phyloP scores from a whole-genome alignment of 176 grass and related monocot species.

The Musa acuminata region DNA sequence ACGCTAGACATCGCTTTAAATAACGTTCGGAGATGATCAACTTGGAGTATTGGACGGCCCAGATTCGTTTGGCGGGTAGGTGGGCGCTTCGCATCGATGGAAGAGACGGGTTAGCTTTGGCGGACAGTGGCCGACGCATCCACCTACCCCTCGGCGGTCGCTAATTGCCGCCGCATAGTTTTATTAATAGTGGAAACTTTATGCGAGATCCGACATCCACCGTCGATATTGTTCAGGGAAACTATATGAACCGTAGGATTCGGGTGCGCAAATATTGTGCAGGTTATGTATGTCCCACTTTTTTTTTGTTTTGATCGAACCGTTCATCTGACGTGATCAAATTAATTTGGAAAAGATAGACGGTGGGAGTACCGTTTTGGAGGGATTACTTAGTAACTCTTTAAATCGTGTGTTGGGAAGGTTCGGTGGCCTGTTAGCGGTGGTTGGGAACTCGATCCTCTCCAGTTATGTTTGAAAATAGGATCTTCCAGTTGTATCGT shows the following conservation, averaged over 20 bases:
- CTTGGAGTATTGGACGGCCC: neutral
- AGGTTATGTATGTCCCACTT: no score
- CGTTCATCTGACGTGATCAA: no score
- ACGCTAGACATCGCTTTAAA: neutral
- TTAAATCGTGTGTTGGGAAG: no score
- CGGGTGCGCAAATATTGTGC: no score
- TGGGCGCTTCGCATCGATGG: neutral
- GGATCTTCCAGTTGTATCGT: no score
- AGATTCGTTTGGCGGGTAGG: neutral
- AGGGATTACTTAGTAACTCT: no score
- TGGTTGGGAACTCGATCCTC: no score
- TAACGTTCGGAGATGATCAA: neutral
- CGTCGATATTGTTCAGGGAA: neutral
- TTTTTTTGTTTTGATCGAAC: no score
- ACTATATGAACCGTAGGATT: neutral
- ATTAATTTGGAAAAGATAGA: no score
- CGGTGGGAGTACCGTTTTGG: no score
- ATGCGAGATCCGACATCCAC: neutral
- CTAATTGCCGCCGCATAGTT: neutral
- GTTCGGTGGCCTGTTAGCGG: no score
- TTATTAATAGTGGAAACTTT: neutral
- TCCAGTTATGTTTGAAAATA: no score
- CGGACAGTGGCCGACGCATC: neutral
- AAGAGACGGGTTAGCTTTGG: neutral
- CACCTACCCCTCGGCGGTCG: constrained; percentile 3